These are phyloP conservation scores for Tuber melanosporum DNA, from an alignment of 495 filamentous ascomycete species.

Conservation along the genomic window DNA sequence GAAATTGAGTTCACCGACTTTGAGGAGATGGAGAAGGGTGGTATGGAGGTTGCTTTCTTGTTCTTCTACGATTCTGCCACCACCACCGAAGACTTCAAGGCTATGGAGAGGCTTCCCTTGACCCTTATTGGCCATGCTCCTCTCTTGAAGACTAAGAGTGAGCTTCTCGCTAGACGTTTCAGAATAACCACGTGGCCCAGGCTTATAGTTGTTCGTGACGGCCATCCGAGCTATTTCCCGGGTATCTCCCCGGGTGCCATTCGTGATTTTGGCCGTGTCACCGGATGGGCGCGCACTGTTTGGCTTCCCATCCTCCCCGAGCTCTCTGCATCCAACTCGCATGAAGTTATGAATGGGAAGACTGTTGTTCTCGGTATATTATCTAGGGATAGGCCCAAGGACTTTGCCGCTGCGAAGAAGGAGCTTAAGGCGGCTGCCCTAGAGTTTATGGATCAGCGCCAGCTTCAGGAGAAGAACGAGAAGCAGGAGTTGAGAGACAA, in stretches of 20 bases:
- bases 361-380: slow-evolving; percentile 87
- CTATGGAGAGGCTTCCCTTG: slow-evolving; percentile 76
- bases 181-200: slow-evolving; percentile 95
- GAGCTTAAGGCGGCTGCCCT: slow-evolving; percentile 93
- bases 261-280: slow-evolving; percentile 72
- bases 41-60: slow-evolving; percentile 85
- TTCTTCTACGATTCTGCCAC: slow-evolving; percentile 97
- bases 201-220: slow-evolving; percentile 80
- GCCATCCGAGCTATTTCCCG: slow-evolving; percentile 78
- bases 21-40: slow-evolving; percentile 75
- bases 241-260: slow-evolving; percentile 79
- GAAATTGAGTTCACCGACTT: slow-evolving; percentile 72
- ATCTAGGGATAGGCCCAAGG: slow-evolving; percentile 67
- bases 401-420: slow-evolving; percentile 68
- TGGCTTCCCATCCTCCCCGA: slow-evolving; percentile 98
- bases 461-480: slow-evolving; percentile 80
- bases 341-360: slow-evolving; percentile 89
- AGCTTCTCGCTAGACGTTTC: slow-evolving; percentile 65
- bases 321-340: slow-evolving; percentile 80
- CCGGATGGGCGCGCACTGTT: slow-evolving; percentile 88
- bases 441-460: slow-evolving; percentile 97
- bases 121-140: slow-evolving; percentile 84
- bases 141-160: slow-evolving; percentile 79
- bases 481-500: slow-evolving; percentile 84
- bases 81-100: slow-evolving; percentile 80